Evolutionary conservation across 2,329 filamentous ascomycete species (phyloP).

Genomic region (Aspergillus alliaceus): DNA sequence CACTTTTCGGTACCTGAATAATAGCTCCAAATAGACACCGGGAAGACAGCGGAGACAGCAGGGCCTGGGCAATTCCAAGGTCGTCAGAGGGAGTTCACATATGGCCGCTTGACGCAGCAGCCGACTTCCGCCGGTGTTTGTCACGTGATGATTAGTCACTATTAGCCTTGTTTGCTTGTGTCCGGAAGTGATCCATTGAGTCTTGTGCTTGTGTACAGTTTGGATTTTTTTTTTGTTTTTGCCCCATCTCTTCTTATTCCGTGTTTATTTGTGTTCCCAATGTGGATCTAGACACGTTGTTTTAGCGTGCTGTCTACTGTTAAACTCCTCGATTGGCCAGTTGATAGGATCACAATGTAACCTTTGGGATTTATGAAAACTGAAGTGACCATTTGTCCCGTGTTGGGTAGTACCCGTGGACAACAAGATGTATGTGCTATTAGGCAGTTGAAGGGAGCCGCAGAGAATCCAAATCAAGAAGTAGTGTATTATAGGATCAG

Average conservation of each 20-base stretch:
- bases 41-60: slow-evolving; percentile 3
- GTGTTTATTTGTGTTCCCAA: background rate
- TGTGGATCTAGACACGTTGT: background rate
- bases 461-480: background rate
- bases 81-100: slow-evolving; percentile 17
- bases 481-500: background rate
- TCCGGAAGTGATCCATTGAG: background rate
- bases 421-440: background rate
- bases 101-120: slow-evolving; percentile 11
- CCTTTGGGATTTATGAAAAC: background rate
- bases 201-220: background rate
- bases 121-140: slow-evolving; percentile 23
- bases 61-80: slow-evolving; percentile 15
- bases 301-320: background rate
- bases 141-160: slow-evolving; percentile 22
- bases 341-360: background rate
- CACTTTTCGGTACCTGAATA: background rate
- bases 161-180: background rate
- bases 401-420: background rate
- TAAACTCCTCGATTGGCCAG: background rate
- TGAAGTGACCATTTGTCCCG: background rate
- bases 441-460: background rate
- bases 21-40: background rate
- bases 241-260: too few species aligned
- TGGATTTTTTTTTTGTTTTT: background rate